Evolutionary conservation across 345 rosid genomes (phyloP).

Genomic region (Populus euphratica): DNA sequence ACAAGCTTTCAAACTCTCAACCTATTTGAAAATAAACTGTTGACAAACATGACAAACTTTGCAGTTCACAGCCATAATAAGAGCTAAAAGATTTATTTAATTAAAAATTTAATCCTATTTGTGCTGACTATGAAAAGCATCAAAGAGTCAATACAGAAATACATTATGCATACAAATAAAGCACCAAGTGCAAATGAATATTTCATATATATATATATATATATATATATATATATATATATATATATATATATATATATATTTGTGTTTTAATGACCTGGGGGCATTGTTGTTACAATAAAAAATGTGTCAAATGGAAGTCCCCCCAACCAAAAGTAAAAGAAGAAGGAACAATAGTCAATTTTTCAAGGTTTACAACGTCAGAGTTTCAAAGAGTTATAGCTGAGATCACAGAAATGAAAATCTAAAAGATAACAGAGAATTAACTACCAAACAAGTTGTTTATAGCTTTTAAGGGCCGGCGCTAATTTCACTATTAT

Average conservation of each 20-base stretch:
- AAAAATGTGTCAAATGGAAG: no score
- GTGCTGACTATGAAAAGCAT: not conserved
- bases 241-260: not conserved
- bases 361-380: not conserved
- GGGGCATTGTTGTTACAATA: no score
- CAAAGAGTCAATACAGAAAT: not conserved
- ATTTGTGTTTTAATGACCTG: not conserved
- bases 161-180: not conserved
- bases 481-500: not conserved
- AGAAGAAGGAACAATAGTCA: not conserved
- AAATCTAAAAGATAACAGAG: not conserved
- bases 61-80: not conserved
- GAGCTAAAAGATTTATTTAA: not conserved
- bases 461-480: not conserved
- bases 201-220: not conserved
- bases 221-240: not conserved
- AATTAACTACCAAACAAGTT: not conserved
- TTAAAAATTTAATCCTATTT: not conserved
- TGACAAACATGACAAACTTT: not conserved
- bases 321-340: not conserved
- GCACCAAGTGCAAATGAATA: not conserved
- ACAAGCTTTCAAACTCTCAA: not conserved
- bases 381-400: not conserved
- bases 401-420: not conserved
- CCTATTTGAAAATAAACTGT: not conserved